phyloP scores from a whole-genome alignment of 805 yeast genomes.

The Saccharomycopsis malanga region DNA sequence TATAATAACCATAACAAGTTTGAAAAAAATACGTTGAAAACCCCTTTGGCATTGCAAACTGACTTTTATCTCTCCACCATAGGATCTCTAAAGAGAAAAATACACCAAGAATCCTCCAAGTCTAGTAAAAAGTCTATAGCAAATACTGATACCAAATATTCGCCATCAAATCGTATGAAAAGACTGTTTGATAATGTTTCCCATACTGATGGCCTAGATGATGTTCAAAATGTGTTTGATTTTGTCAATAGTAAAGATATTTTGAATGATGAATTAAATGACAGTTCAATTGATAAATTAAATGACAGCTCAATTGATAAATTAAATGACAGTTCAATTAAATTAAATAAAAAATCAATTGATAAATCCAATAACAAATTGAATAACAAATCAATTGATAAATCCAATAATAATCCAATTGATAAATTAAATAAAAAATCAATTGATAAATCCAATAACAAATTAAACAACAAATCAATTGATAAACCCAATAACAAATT shows the following conservation, averaged over 20 bases:
- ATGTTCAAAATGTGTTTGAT: not conserved
- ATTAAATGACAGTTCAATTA: too few species aligned
- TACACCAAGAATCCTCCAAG: not conserved
- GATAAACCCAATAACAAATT: too few species aligned
- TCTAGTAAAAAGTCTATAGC: not conserved
- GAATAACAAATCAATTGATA: not conserved
- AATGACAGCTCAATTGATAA: too few species aligned
- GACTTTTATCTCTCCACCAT: not conserved
- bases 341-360: too few species aligned
- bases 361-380: not conserved
- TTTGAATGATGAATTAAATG: not conserved
- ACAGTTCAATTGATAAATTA: not conserved
- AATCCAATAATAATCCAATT: too few species aligned
- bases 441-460: too few species aligned
- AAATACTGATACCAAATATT: too few species aligned
- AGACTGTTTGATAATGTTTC: not conserved
- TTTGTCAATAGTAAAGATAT: not conserved
- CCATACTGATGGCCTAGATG: not conserved
- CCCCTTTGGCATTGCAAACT: not conserved
- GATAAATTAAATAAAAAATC: too few species aligned
- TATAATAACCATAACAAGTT: conserved; percentile 3
- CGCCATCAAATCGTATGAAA: not conserved
- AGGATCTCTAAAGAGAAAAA: not conserved
- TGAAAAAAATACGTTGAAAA: not conserved
- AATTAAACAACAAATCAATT: too few species aligned